Base-by-base conservation (phyloP, 2,329 filamentous ascomycete species). In the Elsinoe necatrix region DNA sequence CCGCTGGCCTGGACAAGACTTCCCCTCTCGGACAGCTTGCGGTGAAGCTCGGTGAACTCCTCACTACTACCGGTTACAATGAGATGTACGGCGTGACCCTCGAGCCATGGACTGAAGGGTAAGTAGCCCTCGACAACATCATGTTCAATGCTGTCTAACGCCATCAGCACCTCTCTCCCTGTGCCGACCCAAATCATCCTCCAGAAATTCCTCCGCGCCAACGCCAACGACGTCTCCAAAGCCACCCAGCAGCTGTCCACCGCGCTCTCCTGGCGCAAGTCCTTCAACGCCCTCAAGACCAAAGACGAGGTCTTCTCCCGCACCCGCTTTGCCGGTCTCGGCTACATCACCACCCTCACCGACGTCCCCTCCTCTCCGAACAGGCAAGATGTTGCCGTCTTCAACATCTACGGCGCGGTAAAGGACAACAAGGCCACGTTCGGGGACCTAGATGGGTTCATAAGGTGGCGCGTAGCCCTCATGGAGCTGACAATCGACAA, bases 191-290 rank as follows among this genome's bases (percentile, higher is more conserved):
- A 87, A 68, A 84, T 95, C 64, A 81, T 96, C 54, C 77, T 96
- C 50, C 89, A 95, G 69, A 97, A 96, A 76, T 96, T 91, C 74
- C 81, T 97, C 57, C 88, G 91, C 63, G 92, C 91, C 68, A 96
- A 96, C 69, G 83, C 84, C 60, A 84, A 85, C 60, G 84, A 95
- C 66, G 69, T 89, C 5, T 76, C 77, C 55, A 84, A 84, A 67
- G 88, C 91, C 14, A 83, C 85, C 67, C 81, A 85, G 56, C 91
- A 96, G 74, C 81, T 97, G 43, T 77, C 75, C 58, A 83, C 85
- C 65, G 91, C 90, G 1, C 78, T 96, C 41, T 79, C 86, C 63
- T 96, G 91, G 89, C 83, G 92, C 59, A 87, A 86, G 71, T 77
- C 85, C 67, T 83, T 83, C 66, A 79, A 92, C 63, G 89, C 90